These are phyloP conservation scores for Piloderma croceum DNA, from an alignment of 768 basidiomycete genomes.

Conservation along the genomic window DNA sequence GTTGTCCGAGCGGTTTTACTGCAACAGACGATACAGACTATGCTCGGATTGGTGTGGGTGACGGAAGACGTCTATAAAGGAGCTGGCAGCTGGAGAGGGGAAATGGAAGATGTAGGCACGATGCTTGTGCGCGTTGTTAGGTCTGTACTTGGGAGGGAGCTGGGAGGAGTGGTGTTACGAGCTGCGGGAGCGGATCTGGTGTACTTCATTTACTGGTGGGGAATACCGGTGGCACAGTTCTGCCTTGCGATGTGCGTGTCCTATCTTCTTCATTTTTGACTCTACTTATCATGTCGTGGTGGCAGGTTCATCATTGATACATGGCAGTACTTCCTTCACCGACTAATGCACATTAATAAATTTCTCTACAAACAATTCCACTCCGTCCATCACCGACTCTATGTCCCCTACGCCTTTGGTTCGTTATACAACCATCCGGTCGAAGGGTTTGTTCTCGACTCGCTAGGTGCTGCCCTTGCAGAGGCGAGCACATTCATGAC, in stretches of 20 bases:
- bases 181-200: no score
- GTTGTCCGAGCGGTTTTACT: slow-evolving; percentile 79
- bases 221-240: slow-evolving; percentile 67
- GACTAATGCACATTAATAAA: slow-evolving; percentile 83
- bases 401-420: slow-evolving; percentile 95
- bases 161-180: slow-evolving; percentile 35
- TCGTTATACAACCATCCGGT: slow-evolving; percentile 96
- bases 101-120: slow-evolving; percentile 37
- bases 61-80: no score
- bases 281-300: slow-evolving; percentile 1
- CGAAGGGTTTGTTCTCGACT: slow-evolving; percentile 89
- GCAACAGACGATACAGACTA: slow-evolving; percentile 84
- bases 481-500: slow-evolving; percentile 64
- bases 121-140: slow-evolving; percentile 35
- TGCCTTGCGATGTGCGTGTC: slow-evolving; percentile 76
- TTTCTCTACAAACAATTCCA: slow-evolving; percentile 90
- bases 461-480: slow-evolving; percentile 72
- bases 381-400: slow-evolving; percentile 91
- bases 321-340: slow-evolving; percentile 97
- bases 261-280: neutral
- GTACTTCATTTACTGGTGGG: slow-evolving; percentile 90
- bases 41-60: slow-evolving; percentile 65
- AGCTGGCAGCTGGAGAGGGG: slow-evolving; percentile 35
- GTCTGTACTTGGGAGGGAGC: slow-evolving; percentile 37
- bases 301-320: slow-evolving; percentile 89